These are phyloP conservation scores for Claviceps capensis DNA, from an alignment of 2,329 filamentous ascomycete genomes.

Conservation along the genomic window DNA sequence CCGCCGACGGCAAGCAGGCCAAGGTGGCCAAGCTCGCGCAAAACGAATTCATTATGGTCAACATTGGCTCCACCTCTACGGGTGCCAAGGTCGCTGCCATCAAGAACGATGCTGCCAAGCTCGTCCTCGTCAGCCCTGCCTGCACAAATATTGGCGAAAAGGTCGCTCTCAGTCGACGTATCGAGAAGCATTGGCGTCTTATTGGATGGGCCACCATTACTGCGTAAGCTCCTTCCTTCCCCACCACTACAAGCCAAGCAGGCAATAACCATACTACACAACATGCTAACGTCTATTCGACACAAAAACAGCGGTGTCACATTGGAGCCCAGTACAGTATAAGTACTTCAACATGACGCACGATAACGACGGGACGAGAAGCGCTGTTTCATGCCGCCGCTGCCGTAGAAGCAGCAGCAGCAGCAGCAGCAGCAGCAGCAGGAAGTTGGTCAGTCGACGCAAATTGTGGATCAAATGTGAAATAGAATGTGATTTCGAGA, in stretches of 20 bases:
- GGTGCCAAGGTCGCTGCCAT: conserved; percentile 95
- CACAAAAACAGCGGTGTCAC: conserved; percentile 34
- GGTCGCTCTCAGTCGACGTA: conserved; percentile 89
- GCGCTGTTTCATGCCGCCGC: not conserved
- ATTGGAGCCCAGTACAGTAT: conserved; percentile 35
- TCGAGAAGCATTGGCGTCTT: conserved; percentile 97
- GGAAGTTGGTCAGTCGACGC: not conserved
- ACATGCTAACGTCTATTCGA: not conserved
- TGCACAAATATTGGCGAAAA: conserved; percentile 98
- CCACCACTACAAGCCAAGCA: not conserved
- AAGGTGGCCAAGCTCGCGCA: conserved; percentile 97
- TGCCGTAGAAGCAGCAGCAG: too few relatives aligned
- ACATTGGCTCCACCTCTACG: conserved; percentile 94
- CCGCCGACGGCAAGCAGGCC: conserved; percentile 95
- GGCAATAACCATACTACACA: not conserved
- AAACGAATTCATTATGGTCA: conserved; percentile 99
- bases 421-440: too few relatives aligned
- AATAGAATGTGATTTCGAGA: not conserved
- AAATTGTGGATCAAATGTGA: not conserved
- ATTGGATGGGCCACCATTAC: conserved; percentile 83
- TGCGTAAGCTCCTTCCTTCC: conserved; percentile 33
- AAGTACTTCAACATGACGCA: conserved; percentile 10
- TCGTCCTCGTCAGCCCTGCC: conserved; percentile 81
- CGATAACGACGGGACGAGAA: conserved; percentile 5
- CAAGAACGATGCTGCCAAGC: conserved; percentile 93